A percentile compares a stretch with the other conserved stretches of the same genome.
These are phyloP conservation scores for Candida tallmaniae DNA, from an alignment of 805 yeast genomes.

Conservation along the genomic window DNA sequence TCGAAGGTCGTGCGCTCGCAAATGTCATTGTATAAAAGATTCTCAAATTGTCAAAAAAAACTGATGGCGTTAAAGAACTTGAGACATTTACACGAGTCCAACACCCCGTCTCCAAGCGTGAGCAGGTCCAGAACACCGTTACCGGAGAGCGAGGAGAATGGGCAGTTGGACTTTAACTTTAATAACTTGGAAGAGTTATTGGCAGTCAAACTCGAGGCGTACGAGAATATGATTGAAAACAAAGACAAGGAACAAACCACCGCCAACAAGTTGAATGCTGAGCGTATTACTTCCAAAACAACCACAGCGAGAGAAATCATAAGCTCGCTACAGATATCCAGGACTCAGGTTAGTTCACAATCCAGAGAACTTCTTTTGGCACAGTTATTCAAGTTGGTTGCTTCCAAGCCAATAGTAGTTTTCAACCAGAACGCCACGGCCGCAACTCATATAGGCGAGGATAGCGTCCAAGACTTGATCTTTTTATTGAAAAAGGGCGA, in stretches of 20 bases:
- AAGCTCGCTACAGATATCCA: slow-evolving; percentile 32
- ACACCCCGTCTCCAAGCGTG: slow-evolving; percentile 25
- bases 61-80: no score
- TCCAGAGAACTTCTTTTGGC: slow-evolving; percentile 48
- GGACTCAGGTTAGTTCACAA: slow-evolving; percentile 43
- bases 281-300: slow-evolving; percentile 30
- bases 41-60: no score
- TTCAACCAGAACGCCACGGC: slow-evolving; percentile 33
- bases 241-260: slow-evolving; percentile 24
- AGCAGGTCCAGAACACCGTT: slow-evolving; percentile 34
- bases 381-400: slow-evolving; percentile 45
- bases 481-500: slow-evolving; percentile 28
- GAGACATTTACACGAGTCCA: no score
- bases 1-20: no score
- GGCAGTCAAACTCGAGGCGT: slow-evolving; percentile 25
- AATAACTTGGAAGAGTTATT: slow-evolving; percentile 32
- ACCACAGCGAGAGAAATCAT: slow-evolving; percentile 44
- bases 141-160: slow-evolving; percentile 35
- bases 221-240: slow-evolving; percentile 18
- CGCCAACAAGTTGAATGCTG: slow-evolving; percentile 27
- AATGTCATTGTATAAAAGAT: no score
- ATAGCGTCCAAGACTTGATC: slow-evolving; percentile 28
- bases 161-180: slow-evolving; percentile 30
- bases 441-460: slow-evolving; percentile 35
- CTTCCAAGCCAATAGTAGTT: slow-evolving; percentile 35